phyloP scores from a whole-genome alignment of 208 protist species.

The Acanthamoeba royreba region DNA sequence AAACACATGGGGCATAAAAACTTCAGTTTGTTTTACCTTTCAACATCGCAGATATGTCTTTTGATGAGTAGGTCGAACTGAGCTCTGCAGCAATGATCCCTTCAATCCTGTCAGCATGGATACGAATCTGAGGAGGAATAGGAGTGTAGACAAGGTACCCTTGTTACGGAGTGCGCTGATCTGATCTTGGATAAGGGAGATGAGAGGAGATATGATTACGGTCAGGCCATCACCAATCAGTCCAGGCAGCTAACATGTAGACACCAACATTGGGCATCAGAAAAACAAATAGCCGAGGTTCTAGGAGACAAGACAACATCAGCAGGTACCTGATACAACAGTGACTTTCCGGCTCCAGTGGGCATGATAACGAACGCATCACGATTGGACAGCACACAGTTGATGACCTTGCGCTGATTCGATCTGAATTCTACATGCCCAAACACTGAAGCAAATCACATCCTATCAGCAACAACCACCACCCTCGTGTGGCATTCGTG shows the following conservation, averaged over 20 bases:
- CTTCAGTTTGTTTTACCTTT: too few species aligned
- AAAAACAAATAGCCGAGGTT: too few species aligned
- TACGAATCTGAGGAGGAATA: neutral
- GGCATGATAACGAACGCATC: constrained; percentile 92
- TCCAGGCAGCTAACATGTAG: constrained; percentile 84
- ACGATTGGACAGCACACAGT: constrained; percentile 84
- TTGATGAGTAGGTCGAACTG: neutral
- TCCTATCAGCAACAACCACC: too few species aligned
- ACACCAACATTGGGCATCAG: neutral
- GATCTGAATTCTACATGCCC: constrained; percentile 80
- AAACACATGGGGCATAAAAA: too few species aligned
- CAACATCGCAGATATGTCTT: neutral
- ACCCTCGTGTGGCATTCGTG: too few species aligned
- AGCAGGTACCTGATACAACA: constrained; percentile 72
- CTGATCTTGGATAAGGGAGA: constrained; percentile 95
- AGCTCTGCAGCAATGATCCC: neutral
- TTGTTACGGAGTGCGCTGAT: constrained; percentile 35
- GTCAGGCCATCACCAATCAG: constrained; percentile 67
- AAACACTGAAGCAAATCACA: constrained; percentile 23
- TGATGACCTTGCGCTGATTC: constrained; percentile 92
- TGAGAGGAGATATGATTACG: constrained; percentile 91
- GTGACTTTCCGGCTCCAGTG: constrained; percentile 82
- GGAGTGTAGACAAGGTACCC: neutral
- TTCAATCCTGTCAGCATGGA: too few species aligned
- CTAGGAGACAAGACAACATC: neutral